These are phyloP conservation scores for Chrysophaeum taylorii DNA, from an alignment of 352 stramenopile species.

Conservation along the genomic window DNA sequence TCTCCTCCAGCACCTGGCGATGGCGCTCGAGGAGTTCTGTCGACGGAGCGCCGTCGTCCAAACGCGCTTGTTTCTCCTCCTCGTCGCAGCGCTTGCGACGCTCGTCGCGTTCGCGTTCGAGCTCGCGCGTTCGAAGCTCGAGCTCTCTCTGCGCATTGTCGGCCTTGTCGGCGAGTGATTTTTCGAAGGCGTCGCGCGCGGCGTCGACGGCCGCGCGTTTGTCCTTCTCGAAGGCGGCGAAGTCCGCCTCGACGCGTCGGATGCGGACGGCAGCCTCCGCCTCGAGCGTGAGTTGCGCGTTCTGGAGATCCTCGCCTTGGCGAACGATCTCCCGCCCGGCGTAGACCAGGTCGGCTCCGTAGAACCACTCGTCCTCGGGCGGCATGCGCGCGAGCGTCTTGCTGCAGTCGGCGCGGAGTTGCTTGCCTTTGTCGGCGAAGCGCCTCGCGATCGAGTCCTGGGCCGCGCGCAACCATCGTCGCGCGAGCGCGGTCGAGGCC, in stretches of 20 bases:
- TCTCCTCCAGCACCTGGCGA: constrained; percentile 55
- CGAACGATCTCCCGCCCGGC: constrained; percentile 54
- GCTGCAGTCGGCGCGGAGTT: constrained; percentile 51
- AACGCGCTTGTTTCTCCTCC: constrained; percentile 50
- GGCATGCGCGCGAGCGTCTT: constrained; percentile 61
- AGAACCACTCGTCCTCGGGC: constrained; percentile 85
- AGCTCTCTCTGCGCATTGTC: constrained; percentile 35
- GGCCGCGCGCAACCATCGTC: constrained; percentile 65
- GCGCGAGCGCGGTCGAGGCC: constrained; percentile 53
- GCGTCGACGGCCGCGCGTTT: constrained; percentile 39
- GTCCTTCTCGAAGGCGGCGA: constrained; percentile 51
- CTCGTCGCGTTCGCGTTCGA: constrained; percentile 53
- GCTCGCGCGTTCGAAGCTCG: constrained; percentile 57
- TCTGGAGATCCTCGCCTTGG: constrained; percentile 40
- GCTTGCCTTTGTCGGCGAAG: constrained; percentile 34
- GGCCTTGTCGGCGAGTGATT: constrained; percentile 13
- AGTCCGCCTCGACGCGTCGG: constrained; percentile 61
- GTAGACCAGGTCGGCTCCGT: constrained; percentile 64
- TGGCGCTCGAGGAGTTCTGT: constrained; percentile 61
- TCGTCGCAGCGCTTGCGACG: constrained; percentile 62
- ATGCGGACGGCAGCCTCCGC: constrained; percentile 63
- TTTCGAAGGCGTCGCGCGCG: constrained; percentile 22
- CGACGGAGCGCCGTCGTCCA: constrained; percentile 47
- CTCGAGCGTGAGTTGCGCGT: constrained; percentile 43
- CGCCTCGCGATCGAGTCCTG: constrained; percentile 35